Evolutionary conservation across 2,329 filamentous ascomycete genomes (phyloP).

Genomic region (Trichoderma asperellum): DNA sequence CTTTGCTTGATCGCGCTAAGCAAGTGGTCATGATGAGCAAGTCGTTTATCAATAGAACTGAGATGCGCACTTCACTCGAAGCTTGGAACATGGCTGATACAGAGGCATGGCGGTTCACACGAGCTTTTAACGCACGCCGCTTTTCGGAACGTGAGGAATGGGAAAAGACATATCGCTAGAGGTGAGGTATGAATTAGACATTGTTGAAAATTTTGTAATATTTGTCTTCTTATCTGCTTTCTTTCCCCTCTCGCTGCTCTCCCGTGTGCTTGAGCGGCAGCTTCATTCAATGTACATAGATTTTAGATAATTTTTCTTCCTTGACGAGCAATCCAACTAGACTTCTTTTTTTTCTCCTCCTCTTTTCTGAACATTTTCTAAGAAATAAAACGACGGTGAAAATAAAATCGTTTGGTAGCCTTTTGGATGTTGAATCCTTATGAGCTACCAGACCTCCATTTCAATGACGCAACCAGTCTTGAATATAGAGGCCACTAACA

Average conservation of each 20-base stretch:
- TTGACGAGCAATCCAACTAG: background rate
- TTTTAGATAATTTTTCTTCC: background rate
- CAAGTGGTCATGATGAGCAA: conserved; percentile 56
- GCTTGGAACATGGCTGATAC: conserved; percentile 73
- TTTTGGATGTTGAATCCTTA: conserved; percentile 30
- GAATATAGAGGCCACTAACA: background rate
- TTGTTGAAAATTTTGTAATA: background rate
- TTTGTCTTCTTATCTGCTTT: background rate
- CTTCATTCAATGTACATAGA: conserved; percentile 2
- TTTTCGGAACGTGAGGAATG: conserved; percentile 67
- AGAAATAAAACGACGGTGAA: background rate
- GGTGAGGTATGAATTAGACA: conserved; percentile 34
- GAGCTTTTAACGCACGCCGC: conserved; percentile 67
- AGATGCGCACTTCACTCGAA: conserved; percentile 60
- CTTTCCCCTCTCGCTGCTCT: background rate
- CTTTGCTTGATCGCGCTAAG: conserved; percentile 53
- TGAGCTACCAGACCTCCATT: conserved; percentile 16
- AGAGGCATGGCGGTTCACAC: conserved; percentile 76
- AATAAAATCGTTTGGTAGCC: background rate
- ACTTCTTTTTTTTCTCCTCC: background rate
- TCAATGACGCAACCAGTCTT: background rate
- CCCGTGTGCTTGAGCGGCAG: background rate
- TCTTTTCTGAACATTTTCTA: background rate
- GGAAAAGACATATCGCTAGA: conserved; percentile 67
- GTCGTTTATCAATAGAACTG: conserved; percentile 46